Evolutionary conservation across 2,329 filamentous ascomycete genomes (phyloP).

Genomic region (Drechslera avenae): DNA sequence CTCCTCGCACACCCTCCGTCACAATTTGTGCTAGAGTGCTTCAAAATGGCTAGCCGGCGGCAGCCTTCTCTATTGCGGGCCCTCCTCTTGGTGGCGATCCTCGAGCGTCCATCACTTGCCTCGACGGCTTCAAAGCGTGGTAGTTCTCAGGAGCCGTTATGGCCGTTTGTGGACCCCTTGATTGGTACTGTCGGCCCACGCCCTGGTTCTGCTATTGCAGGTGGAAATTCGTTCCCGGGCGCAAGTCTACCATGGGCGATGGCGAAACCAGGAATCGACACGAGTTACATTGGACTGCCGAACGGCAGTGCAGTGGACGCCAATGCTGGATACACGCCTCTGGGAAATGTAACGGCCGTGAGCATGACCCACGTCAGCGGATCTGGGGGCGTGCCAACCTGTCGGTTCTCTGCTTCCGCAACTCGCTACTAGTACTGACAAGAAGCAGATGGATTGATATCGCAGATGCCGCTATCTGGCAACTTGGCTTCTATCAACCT

Average conservation of each 20-base stretch:
- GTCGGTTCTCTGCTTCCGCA: background rate
- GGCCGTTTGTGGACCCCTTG: slow-evolving; percentile 43
- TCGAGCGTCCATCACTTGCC: background rate
- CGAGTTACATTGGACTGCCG: slow-evolving; percentile 21
- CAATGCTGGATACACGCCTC: slow-evolving; percentile 40
- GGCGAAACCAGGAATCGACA: slow-evolving; percentile 38
- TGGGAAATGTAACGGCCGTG: slow-evolving; percentile 38
- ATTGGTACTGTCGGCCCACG: slow-evolving; percentile 50
- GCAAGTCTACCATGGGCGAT: slow-evolving; percentile 33
- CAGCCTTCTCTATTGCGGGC: background rate
- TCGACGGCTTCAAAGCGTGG: background rate
- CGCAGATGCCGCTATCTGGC: slow-evolving; percentile 40
- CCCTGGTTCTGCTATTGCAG: slow-evolving; percentile 32
- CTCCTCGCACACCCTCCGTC: background rate
- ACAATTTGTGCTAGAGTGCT: background rate
- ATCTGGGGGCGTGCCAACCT: slow-evolving; percentile 30
- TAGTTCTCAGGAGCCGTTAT: background rate
- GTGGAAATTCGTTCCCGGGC: slow-evolving; percentile 36
- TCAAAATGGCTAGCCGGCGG: background rate
- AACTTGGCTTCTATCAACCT: slow-evolving; percentile 44
- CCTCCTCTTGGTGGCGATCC: background rate
- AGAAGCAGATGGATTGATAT: slow-evolving; percentile 29
- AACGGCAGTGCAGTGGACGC: slow-evolving; percentile 17
- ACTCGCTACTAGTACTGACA: background rate
- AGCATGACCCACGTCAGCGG: slow-evolving; percentile 31